Conservation (phyloP, 1,139 yeast genomes). For the Saccharomyces hybrid region DNA sequence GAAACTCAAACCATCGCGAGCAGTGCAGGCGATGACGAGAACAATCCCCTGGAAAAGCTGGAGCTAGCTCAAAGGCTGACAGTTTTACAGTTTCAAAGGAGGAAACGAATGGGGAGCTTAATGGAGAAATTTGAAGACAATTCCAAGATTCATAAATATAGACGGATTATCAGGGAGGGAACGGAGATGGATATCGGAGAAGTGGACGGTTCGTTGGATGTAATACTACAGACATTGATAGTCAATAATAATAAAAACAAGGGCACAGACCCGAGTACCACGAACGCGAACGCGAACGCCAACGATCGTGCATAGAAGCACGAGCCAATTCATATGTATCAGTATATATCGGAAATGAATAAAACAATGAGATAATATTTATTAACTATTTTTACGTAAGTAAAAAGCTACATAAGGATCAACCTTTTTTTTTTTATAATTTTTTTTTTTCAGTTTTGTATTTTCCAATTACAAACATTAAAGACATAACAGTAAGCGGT, state of each 20-base stretch:
- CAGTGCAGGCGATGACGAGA: conserved; percentile 7
- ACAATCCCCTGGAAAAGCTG: conserved; percentile 15
- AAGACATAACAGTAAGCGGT: not conserved
- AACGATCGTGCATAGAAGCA: not conserved
- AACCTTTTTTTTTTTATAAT: not conserved
- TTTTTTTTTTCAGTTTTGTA: not conserved
- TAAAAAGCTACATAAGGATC: conserved; percentile 1
- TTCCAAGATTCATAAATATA: conserved; percentile 65
- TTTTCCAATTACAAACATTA: not conserved
- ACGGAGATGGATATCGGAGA: conserved; percentile 77
- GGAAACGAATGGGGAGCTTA: conserved; percentile 37
- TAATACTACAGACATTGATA: conserved; percentile 24
- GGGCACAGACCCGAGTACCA: not conserved
- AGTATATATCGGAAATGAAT: not conserved
- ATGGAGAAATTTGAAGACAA: conserved; percentile 41
- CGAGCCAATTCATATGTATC: not conserved
- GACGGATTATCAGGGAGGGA: conserved; percentile 72
- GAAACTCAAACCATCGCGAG: conserved; percentile 25
- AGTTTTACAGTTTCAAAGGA: conserved; percentile 42
- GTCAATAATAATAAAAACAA: conserved; percentile 8
- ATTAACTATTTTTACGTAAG: not conserved
- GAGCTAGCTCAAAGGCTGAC: conserved; percentile 36
- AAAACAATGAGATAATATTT: not conserved
- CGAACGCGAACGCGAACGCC: not conserved
- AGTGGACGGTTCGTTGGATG: conserved; percentile 31